Evolutionary conservation across 768 basidiomycete genomes (phyloP).

Genomic region (Gymnopilus junonius): DNA sequence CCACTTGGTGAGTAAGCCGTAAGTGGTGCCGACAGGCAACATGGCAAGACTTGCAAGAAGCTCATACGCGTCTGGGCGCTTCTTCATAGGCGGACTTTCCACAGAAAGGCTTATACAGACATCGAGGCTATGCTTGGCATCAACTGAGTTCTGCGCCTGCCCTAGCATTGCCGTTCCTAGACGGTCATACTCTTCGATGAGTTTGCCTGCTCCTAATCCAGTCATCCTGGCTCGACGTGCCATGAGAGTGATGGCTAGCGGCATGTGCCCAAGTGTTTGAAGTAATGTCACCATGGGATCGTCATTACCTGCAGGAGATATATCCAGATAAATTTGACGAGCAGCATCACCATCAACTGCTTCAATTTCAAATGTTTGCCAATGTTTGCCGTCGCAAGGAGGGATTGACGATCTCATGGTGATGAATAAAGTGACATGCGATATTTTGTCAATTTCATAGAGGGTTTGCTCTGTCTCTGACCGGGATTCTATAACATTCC

Average conservation of each 20-base stretch:
- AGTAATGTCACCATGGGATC: neutral
- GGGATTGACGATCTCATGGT: neutral
- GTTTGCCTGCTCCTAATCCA: conserved; percentile 5
- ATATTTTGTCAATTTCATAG: neutral
- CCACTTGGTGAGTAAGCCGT: conserved; percentile 8
- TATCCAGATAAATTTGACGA: neutral
- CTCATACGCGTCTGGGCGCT: conserved; percentile 10
- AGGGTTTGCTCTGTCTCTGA: neutral
- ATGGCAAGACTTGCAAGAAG: conserved; percentile 26
- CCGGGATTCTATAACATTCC: neutral
- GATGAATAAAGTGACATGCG: neutral
- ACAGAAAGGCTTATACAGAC: conserved; percentile 25
- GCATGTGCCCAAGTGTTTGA: neutral
- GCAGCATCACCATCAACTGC: conserved; percentile 1
- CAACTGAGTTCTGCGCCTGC: neutral
- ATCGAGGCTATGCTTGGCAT: conserved; percentile 18
- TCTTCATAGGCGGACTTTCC: conserved; percentile 14
- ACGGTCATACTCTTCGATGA: conserved; percentile 10
- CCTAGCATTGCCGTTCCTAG: neutral
- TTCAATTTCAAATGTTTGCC: neutral
- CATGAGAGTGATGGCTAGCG: neutral
- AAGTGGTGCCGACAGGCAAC: conserved; percentile 25
- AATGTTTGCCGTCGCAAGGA: neutral
- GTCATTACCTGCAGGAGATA: neutral
- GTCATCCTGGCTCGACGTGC: conserved; percentile 1